A percentile compares a stretch with the other conserved stretches of the same genome.
Evolutionary conservation across 805 yeast genomes (phyloP).

Genomic region (Barnettozyma botsteinii): DNA sequence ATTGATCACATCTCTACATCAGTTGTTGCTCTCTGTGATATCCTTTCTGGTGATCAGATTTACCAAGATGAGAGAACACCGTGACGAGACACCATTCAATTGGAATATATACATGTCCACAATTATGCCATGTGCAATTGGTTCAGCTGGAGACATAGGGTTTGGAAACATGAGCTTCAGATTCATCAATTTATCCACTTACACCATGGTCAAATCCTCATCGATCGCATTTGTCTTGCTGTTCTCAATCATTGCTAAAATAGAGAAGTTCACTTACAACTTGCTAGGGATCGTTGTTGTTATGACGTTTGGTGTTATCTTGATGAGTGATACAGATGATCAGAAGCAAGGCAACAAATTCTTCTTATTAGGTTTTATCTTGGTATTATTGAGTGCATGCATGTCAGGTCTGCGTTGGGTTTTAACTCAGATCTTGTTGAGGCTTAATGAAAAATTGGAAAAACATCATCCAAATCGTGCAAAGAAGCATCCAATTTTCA

Average conservation of each 20-base stretch:
- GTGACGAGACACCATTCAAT: slow-evolving; percentile 14
- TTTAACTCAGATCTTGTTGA: slow-evolving; percentile 73
- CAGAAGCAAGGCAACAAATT: slow-evolving; percentile 18
- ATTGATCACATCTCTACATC: slow-evolving; percentile 80
- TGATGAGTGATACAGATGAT: slow-evolving; percentile 66
- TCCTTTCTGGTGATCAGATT: slow-evolving; percentile 26
- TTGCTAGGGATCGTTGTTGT: slow-evolving; percentile 62
- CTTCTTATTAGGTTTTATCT: slow-evolving; percentile 51
- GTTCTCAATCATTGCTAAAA: slow-evolving; percentile 76
- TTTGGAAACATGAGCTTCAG: slow-evolving; percentile 80
- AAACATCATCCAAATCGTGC: slow-evolving; percentile 2
- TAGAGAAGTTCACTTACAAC: slow-evolving; percentile 69
- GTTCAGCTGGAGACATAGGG: slow-evolving; percentile 92
- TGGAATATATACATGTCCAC: slow-evolving; percentile 41
- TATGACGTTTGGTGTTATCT: slow-evolving; percentile 78
- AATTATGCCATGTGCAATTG: slow-evolving; percentile 78
- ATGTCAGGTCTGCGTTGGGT: slow-evolving; percentile 95
- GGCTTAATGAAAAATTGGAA: slow-evolving; percentile 4
- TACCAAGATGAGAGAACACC: slow-evolving; percentile 3
- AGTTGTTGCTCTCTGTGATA: slow-evolving; percentile 56
- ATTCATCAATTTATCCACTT: slow-evolving; percentile 73
- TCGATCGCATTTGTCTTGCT: slow-evolving; percentile 82
- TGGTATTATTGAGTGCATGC: slow-evolving; percentile 74
- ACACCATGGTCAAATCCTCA: slow-evolving; percentile 90
- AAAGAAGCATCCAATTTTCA: slow-evolving; percentile 64